Evolutionary conservation across 2,329 filamentous ascomycete genomes (phyloP).

Genomic region (Phaeoacremonium minimum): DNA sequence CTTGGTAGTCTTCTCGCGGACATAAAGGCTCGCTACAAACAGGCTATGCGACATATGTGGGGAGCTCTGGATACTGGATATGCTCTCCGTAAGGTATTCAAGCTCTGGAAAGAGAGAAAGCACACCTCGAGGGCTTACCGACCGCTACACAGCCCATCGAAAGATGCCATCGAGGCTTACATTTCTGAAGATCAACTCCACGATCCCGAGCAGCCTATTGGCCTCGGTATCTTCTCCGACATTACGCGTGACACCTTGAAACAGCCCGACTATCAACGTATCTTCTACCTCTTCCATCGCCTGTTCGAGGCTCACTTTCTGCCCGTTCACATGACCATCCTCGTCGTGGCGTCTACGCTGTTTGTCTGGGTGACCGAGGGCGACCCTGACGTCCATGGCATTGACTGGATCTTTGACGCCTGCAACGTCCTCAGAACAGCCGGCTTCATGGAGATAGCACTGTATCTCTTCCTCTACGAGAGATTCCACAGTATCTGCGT

Average conservation of each 20-base stretch:
- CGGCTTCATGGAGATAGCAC: slow-evolving; percentile 58
- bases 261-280: slow-evolving; percentile 49
- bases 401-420: slow-evolving; percentile 56
- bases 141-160: slow-evolving; percentile 48
- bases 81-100: slow-evolving; percentile 52
- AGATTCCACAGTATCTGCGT: slow-evolving; percentile 61
- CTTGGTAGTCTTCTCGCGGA: slow-evolving; percentile 51
- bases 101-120: slow-evolving; percentile 54
- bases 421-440: slow-evolving; percentile 56
- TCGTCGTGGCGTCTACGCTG: slow-evolving; percentile 58
- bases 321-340: slow-evolving; percentile 61
- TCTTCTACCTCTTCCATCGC: slow-evolving; percentile 58
- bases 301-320: slow-evolving; percentile 74
- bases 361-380: slow-evolving; percentile 52
- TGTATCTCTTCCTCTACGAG: slow-evolving; percentile 65
- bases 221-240: slow-evolving; percentile 52
- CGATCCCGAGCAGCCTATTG: slow-evolving; percentile 31
- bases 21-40: slow-evolving; percentile 63
- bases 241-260: slow-evolving; percentile 46
- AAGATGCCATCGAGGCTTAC: slow-evolving; percentile 39
- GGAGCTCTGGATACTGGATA: slow-evolving; percentile 67
- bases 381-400: slow-evolving; percentile 43
- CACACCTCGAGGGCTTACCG: slow-evolving; percentile 50
- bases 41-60: slow-evolving; percentile 74
- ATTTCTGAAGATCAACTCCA: slow-evolving; percentile 38